These are phyloP conservation scores for Piper longum DNA, from an alignment of 164 flowering plant species.

Conservation along the genomic window DNA sequence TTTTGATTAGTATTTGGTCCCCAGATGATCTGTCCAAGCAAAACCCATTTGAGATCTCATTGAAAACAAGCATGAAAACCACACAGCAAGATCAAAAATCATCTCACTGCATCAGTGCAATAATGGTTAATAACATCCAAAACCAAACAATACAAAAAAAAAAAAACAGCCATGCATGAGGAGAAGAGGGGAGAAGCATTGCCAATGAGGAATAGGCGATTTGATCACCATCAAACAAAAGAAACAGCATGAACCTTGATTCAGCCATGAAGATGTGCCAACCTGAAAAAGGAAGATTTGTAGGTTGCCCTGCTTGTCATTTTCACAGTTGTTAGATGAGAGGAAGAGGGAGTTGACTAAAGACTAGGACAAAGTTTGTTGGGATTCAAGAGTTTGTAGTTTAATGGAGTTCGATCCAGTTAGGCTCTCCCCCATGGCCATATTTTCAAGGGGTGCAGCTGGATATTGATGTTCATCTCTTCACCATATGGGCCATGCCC, in stretches of 20 bases:
- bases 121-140: too few relatives aligned
- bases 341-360: slow-evolving; percentile 1
- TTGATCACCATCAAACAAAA: not conserved
- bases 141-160: too few relatives aligned
- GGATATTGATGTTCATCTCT: slow-evolving; percentile 2
- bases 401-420: too few relatives aligned
- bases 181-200: not conserved
- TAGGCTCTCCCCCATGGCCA: not conserved
- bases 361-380: not conserved
- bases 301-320: not conserved
- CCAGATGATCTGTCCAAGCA: not conserved
- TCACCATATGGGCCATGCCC: not conserved
- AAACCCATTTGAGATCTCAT: not conserved
- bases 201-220: not conserved
- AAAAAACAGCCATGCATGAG: not conserved
- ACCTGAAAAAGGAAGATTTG: not conserved
- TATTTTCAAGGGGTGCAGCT: slow-evolving; percentile 2
- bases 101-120: not conserved
- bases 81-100: not conserved
- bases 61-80: not conserved
- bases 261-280: not conserved
- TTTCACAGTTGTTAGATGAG: not conserved
- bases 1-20: too few relatives aligned
- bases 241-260: not conserved
- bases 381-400: not conserved